Evolutionary conservation across 352 stramenopile genomes (phyloP), one percentile per base, ranked within the genome.

Genomic region (Halophytophthora polymorphica): DNA sequence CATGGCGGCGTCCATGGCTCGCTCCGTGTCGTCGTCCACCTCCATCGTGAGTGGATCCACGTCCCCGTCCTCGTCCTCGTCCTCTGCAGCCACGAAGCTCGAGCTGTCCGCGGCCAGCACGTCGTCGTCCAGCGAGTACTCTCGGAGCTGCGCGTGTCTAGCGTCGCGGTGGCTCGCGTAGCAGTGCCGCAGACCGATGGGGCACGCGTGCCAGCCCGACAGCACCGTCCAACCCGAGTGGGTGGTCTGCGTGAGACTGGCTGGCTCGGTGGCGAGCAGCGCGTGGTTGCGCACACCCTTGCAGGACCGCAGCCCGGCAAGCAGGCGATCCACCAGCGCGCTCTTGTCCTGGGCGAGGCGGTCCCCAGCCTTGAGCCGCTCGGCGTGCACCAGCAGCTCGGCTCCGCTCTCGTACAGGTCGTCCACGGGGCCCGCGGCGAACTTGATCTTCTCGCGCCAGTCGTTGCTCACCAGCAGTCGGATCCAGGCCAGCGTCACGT

Each of bases 361-460:
- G 2, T 61, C 40, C 7, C 31, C 2, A 50, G 33, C 33, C 45
- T 73, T 69, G 15, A 70, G 36, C n/a, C 57, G 56, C 11, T 78
- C 64, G 0, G 53, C 62, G 14, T 59, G 51, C 11, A 45, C 65
- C 25, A 91, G 71, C 66, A 89, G 70, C 33, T 77, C 67, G 21
- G 77, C 77, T 3, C 77, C 80, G 13, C 63, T 73, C 39, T 59
- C 57, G 33, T 85, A 88, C 35, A 91, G 61, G 48, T 84, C 69
- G 45, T 89, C 73, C 51, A 87, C 61, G 3, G 73, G 71, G 6
- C 67, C 75, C 13, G 66, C 72, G 0, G 71, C 71, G 43, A 86
- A 82, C 69, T 79, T 82, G 35, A 88, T 50, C 35, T 61, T 65
- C 37, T 86, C 75, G 13, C 80, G 75, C 67, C 80, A 89, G 25